A percentile compares a stretch with the other conserved stretches of the same genome.
These are phyloP conservation scores for Laetiporus sulphureus DNA, from an alignment of 1,284 basidiomycete species.

Conservation along the genomic window DNA sequence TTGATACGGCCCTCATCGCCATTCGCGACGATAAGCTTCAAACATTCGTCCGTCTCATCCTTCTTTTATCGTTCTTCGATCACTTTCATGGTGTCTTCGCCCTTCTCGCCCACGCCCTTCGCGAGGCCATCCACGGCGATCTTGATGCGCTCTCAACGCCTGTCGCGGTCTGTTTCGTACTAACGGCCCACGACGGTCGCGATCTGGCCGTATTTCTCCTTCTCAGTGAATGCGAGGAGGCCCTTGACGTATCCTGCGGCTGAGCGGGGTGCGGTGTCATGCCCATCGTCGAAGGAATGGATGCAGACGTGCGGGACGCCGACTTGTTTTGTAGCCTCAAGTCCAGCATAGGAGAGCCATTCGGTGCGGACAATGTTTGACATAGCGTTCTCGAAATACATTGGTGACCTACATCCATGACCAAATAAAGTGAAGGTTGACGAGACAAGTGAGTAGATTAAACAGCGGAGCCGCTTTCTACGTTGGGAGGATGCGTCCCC, in stretches of 20 bases:
- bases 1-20: constrained; percentile 76
- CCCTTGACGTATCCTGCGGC: constrained; percentile 69
- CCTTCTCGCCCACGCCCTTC: constrained; percentile 65
- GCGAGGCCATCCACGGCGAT: constrained; percentile 81
- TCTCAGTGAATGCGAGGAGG: constrained; percentile 70
- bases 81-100: constrained; percentile 54
- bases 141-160: constrained; percentile 90
- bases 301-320: constrained; percentile 90
- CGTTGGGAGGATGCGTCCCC: too few relatives aligned
- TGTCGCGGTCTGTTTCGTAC: constrained; percentile 95
- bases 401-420: too few relatives aligned
- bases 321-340: too few relatives aligned
- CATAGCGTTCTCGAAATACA: too few relatives aligned
- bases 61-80: constrained; percentile 73
- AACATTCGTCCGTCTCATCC: constrained; percentile 86
- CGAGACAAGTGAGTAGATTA: too few relatives aligned
- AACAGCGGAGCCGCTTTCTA: too few relatives aligned
- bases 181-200: constrained; percentile 83
- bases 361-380: too few relatives aligned
- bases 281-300: constrained; percentile 86
- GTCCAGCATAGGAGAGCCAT: too few relatives aligned
- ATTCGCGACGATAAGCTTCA: constrained; percentile 87
- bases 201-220: constrained; percentile 68
- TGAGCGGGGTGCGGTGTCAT: constrained; percentile 84
- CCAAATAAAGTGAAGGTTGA: too few relatives aligned